Percentiles rank a stretch among this genome's conserved stretches.
Conservation (phyloP, 2,329 filamentous ascomycete genomes). For the Aspergillus arachidicola region DNA sequence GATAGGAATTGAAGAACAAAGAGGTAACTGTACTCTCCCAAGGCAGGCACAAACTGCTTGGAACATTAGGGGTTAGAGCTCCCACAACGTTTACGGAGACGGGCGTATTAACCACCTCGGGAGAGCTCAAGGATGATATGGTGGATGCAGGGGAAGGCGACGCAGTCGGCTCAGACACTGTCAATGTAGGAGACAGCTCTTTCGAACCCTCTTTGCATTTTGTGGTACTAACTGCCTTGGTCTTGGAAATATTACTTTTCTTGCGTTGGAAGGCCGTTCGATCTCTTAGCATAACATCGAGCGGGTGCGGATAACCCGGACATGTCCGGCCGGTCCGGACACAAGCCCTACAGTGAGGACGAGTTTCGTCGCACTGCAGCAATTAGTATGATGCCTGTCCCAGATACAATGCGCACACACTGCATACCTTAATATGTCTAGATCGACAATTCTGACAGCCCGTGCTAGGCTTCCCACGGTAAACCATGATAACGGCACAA, state of each 20-base stretch:
- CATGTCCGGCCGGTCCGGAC: constrained; percentile 29
- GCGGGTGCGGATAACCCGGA: constrained; percentile 32
- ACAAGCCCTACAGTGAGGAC: constrained; percentile 33
- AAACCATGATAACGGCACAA: constrained; percentile 24
- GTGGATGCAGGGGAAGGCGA: not conserved
- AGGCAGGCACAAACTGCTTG: constrained; percentile 21
- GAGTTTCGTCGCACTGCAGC: constrained; percentile 33
- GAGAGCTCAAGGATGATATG: not conserved
- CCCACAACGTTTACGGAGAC: not conserved
- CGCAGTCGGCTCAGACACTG: not conserved
- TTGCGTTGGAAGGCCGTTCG: constrained; percentile 25
- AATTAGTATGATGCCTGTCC: constrained; percentile 5
- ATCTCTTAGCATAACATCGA: constrained; percentile 32
- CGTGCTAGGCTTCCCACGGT: constrained; percentile 31
- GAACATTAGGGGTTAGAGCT: constrained; percentile 7
- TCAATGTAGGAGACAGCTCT: not conserved
- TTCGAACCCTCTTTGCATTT: not conserved
- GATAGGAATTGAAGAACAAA: constrained; percentile 33
- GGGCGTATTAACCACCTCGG: not conserved
- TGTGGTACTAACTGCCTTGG: not conserved
- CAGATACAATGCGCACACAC: too few relatives aligned
- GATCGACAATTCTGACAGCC: constrained; percentile 32
- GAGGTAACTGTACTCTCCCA: constrained; percentile 31
- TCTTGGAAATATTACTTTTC: constrained; percentile 7
- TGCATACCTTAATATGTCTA: constrained; percentile 32